Base-by-base conservation (phyloP, 768 basidiomycete species). In the Dictyophora rubrovolvata region DNA sequence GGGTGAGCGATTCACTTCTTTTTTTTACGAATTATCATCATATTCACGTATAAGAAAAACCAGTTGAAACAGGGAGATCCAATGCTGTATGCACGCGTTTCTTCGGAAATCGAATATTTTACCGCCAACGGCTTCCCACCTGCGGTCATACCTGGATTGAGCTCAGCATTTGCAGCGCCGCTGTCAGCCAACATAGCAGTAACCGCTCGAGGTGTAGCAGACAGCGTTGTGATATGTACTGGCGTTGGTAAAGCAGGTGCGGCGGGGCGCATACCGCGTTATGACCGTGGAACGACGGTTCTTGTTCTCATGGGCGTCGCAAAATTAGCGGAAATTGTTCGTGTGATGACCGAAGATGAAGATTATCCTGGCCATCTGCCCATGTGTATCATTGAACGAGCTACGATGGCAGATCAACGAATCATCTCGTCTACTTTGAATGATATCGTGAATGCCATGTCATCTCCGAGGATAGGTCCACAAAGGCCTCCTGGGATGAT, bases 41-140 rank as follows among this genome's bases (percentile, higher is more conserved):
- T 37, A n/a, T 2, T 23, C 18, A 9, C 34, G 18, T 37, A 33
- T 28, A 7, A 1, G 42, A 54, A 56, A 54, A 23, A 48, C 20
- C 53, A 92, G 89, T 77, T 99, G 17, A 98, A 99, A 73, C 96
- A 98, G 77, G 96, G 96, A 12, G 96, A 99, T 69, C 96, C 96
- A 11, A 85, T 87, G 16, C 83, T 99, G 0, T 99, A 96, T 68
- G 96, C 91, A 2, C 85, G 96, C 21, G 87, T 87, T 0, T 94
- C 94, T 33, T 95, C 98, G 68, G 96, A 99, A 71, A 83, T 97
- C 0, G 77, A 95, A 20, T 92, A 87, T 73, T 95, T 98, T 80
- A 84, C 94, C 12, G 72, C 82, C 51, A 84, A 85, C 51, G 94
- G 93, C 1, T 89, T 86, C 69, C 87, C 92, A 63, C 82, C 87